Evolutionary conservation across 1,284 basidiomycete species (phyloP).

Genomic region (Kwoniella shivajii): DNA sequence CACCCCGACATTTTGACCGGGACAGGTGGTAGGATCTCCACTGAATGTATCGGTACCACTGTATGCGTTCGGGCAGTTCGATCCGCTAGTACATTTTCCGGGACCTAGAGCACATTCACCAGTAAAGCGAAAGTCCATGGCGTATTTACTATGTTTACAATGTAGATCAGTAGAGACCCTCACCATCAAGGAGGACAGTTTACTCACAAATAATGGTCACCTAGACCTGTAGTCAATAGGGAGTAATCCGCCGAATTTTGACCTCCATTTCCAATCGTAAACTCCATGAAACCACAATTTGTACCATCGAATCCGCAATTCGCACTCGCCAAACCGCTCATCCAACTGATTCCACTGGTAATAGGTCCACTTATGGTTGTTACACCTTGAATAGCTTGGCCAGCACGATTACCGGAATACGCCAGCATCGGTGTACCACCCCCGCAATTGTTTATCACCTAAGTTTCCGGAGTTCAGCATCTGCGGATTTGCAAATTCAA

Average conservation of each 20-base stretch:
- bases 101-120: not conserved
- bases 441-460: constrained; percentile 1
- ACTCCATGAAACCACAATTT: not conserved
- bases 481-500: too few species aligned
- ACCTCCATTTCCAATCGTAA: not conserved
- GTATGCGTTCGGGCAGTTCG: not conserved
- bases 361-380: not conserved
- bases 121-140: not conserved
- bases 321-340: not conserved
- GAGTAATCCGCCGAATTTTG: not conserved
- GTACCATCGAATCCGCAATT: constrained; percentile 3
- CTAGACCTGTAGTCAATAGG: not conserved
- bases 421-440: not conserved
- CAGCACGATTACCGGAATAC: not conserved
- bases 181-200: not conserved
- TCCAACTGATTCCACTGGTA: not conserved
- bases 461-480: too few species aligned
- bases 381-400: not conserved
- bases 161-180: not conserved
- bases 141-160: not conserved
- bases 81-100: not conserved
- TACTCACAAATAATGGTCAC: not conserved
- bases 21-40: not conserved
- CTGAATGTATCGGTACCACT: not conserved
- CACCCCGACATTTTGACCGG: not conserved